Conservation (phyloP, 345 rosid species). For the Citrus medica region DNA sequence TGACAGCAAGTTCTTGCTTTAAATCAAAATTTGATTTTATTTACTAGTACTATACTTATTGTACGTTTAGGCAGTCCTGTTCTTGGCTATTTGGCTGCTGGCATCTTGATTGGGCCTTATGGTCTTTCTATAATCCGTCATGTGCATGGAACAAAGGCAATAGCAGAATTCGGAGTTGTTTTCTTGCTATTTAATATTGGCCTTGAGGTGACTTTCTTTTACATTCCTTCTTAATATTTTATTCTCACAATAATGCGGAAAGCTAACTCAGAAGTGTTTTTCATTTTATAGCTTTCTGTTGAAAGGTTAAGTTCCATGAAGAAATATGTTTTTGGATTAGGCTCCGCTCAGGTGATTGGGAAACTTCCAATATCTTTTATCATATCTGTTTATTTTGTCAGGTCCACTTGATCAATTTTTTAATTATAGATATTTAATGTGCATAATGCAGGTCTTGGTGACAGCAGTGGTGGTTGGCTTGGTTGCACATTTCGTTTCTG, state of each 20-base stretch:
- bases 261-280: conserved; percentile 23
- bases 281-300: conserved; percentile 82
- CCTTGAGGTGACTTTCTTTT: conserved; percentile 69
- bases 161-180: conserved; percentile 99
- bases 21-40: background rate
- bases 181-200: conserved; percentile 96
- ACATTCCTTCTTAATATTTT: conserved; percentile 16
- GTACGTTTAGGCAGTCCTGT: conserved; percentile 93
- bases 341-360: conserved; percentile 81
- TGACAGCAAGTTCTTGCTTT: background rate
- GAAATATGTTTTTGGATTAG: conserved; percentile 97
- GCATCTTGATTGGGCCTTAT: conserved; percentile 95
- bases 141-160: conserved; percentile 96
- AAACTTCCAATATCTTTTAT: conserved; percentile 10
- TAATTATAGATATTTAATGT: conserved; percentile 12
- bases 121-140: conserved; percentile 96
- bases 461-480: conserved; percentile 89
- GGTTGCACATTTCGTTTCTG: conserved; percentile 73
- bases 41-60: conserved; percentile 24
- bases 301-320: conserved; percentile 99
- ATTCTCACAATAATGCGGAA: conserved; percentile 19
- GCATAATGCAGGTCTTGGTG: conserved; percentile 70
- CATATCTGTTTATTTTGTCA: conserved; percentile 1
- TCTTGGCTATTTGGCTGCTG: conserved; percentile 99
- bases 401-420: background rate